Base-by-base conservation (phyloP, 352 stramenopile species). In the Pythium inflatum region DNA sequence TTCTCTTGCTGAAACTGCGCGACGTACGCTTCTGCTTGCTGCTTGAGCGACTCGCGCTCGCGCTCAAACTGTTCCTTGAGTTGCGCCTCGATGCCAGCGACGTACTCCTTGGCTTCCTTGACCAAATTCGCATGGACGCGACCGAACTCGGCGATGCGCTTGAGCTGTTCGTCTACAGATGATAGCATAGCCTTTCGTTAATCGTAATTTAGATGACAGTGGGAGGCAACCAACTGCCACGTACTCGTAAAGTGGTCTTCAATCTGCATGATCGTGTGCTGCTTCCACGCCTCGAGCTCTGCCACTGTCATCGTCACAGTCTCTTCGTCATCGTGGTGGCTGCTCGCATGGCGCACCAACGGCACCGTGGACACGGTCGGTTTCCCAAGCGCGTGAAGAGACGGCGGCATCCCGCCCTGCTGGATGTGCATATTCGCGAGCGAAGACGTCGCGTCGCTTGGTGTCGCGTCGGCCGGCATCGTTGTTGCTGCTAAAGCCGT, bases 101-200 rank as follows among this genome's bases (percentile, higher is more conserved):
- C 85, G 60, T 89, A 86, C 58, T 89, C 71, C 53, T 83, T 89
- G 4, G 85, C 83, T 63, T 93, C 83, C 25, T 85, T 79, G 34
- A 91, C 60, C 12, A 93, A 69, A 43, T 72, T 89, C 4, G 80
- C 82, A 66, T 90, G 83, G 16, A 89, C 83, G 33, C 85, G 82
- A 30, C 85, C 85, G 61, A 93, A 93, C 61, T 93, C 85, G 1
- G 81, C 79, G 59, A 93, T 93, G 36, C 85, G 79, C 71, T 91
- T 93, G 22, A 93, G 67, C 66, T 93, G 85, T 45, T 93, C 82
- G 60, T 90, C 85, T 93, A 43, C 0, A 12, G 7, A 48, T 25
- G 18, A 51, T 31, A n/a, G n/a, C n/a, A n/a, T n/a, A n/a, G n/a
- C 43, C n/a, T 16, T 51, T 51, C 43, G 43, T 51, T 31, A 51